These are phyloP conservation scores for Prosopis cineraria DNA, from an alignment of 306 rosid genomes.

Conservation along the genomic window DNA sequence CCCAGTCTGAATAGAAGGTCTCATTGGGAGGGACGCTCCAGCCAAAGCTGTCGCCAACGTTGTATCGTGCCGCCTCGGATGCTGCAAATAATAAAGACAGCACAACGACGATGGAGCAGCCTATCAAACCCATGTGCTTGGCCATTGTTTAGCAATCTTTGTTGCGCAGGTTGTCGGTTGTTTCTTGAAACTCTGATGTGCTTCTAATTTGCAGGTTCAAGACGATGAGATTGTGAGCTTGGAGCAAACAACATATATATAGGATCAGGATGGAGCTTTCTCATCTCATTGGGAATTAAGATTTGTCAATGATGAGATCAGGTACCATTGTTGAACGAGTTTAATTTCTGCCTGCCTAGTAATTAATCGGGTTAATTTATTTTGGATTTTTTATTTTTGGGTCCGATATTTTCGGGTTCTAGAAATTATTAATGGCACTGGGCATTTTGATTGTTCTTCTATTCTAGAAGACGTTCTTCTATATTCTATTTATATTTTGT, in stretches of 20 bases:
- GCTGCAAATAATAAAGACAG: background rate
- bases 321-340: background rate
- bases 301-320: no score
- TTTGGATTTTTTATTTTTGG: no score
- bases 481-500: background rate
- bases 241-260: background rate
- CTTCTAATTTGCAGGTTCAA: background rate
- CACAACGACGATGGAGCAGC: background rate
- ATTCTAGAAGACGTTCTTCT: background rate
- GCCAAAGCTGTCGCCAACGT: background rate
- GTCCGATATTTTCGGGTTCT: background rate
- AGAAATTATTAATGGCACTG: background rate
- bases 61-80: background rate
- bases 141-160: background rate
- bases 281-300: no score
- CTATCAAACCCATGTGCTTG: background rate
- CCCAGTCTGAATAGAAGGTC: conserved; percentile 16
- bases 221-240: background rate
- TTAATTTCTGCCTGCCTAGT: background rate
- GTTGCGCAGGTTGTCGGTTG: background rate
- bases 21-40: conserved; percentile 13
- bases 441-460: background rate
- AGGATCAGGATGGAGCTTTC: no score
- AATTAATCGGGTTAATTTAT: background rate
- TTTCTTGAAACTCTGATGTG: background rate